Evolutionary conservation across 2,329 filamentous ascomycete species (phyloP).

Genomic region (Scytalidium sp.): DNA sequence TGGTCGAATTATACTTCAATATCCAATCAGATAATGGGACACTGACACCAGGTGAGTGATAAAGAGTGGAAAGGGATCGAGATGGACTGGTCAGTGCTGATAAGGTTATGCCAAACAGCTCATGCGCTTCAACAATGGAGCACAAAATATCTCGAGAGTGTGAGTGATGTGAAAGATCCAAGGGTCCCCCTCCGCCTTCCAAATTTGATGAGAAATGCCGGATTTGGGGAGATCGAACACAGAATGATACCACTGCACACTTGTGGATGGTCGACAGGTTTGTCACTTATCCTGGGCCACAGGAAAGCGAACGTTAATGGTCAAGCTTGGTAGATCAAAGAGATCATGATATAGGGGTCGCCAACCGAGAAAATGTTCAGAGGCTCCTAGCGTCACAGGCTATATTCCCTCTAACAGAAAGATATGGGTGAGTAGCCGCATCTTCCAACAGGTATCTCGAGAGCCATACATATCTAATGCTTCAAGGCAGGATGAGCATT

Average conservation of each 20-base stretch:
- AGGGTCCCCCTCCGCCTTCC: conserved; percentile 57
- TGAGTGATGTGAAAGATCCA: conserved; percentile 64
- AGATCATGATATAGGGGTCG: conserved; percentile 49
- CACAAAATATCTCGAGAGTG: conserved; percentile 56
- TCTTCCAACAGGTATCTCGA: conserved; percentile 3
- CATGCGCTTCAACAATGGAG: conserved; percentile 70
- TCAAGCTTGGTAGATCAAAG: conserved; percentile 40
- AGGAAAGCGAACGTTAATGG: conserved; percentile 1
- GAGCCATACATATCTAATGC: conserved; percentile 2
- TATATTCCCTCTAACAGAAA: conserved; percentile 50
- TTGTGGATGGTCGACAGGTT: conserved; percentile 68
- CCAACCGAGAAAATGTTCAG: conserved; percentile 53
- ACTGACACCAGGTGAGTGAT: conserved; percentile 56
- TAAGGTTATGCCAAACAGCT: conserved; percentile 33
- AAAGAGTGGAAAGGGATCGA: not conserved
- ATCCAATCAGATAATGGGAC: conserved; percentile 83
- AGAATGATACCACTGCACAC: conserved; percentile 65
- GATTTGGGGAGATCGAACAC: conserved; percentile 66
- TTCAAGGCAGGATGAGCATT: conserved; percentile 46
- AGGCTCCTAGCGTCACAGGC: conserved; percentile 52
- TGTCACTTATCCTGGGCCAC: conserved; percentile 18
- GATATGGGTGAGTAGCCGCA: conserved; percentile 14
- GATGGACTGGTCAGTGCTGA: not conserved
- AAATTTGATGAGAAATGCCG: conserved; percentile 37
- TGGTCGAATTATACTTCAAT: conserved; percentile 84